Percentiles rank a stretch among this genome's conserved stretches.
These are phyloP conservation scores for Eragrostis nindensis DNA, from an alignment of 176 grass and related monocot genomes.

Conservation along the genomic window DNA sequence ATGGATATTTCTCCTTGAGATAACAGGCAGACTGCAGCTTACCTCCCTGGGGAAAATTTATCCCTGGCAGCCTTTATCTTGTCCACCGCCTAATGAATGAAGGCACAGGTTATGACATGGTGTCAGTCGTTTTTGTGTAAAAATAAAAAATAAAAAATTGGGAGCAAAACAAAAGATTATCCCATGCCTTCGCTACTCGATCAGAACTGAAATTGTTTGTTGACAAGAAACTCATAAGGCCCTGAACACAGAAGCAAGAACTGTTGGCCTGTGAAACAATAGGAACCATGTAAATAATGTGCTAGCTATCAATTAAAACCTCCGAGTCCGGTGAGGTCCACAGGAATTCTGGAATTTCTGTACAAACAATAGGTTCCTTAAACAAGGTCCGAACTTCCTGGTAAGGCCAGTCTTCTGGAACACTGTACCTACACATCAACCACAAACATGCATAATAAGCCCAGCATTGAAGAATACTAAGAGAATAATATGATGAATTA, in stretches of 20 bases:
- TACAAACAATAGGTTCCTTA: slow-evolving; percentile 73
- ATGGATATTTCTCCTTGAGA: slow-evolving; percentile 26
- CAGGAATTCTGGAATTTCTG: slow-evolving; percentile 65
- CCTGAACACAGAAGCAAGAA: slow-evolving; percentile 47
- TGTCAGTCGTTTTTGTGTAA: background rate
- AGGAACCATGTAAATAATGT: background rate
- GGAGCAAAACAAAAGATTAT: slow-evolving; percentile 15
- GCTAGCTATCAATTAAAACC: slow-evolving; percentile 45
- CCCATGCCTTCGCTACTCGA: slow-evolving; percentile 73
- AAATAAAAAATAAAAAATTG: slow-evolving; percentile 33
- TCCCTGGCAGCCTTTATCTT: slow-evolving; percentile 79
- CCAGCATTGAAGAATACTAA: slow-evolving; percentile 23
- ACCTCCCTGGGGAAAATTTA: slow-evolving; percentile 62
- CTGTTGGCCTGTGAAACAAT: slow-evolving; percentile 34
- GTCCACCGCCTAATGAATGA: slow-evolving; percentile 73
- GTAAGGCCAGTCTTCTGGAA: slow-evolving; percentile 95
- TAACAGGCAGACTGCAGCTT: slow-evolving; percentile 37
- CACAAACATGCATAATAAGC: background rate
- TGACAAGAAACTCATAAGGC: slow-evolving; percentile 75
- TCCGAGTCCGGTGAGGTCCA: slow-evolving; percentile 74
- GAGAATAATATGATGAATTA: slow-evolving; percentile 1
- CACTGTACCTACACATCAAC: slow-evolving; percentile 63
- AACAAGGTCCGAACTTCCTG: slow-evolving; percentile 81
- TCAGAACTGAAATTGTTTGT: slow-evolving; percentile 83
- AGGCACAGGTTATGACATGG: slow-evolving; percentile 34